Evolutionary conservation across 306 rosid species (phyloP), one percentile per base, ranked within the genome.

Genomic region (Glycine soja): DNA sequence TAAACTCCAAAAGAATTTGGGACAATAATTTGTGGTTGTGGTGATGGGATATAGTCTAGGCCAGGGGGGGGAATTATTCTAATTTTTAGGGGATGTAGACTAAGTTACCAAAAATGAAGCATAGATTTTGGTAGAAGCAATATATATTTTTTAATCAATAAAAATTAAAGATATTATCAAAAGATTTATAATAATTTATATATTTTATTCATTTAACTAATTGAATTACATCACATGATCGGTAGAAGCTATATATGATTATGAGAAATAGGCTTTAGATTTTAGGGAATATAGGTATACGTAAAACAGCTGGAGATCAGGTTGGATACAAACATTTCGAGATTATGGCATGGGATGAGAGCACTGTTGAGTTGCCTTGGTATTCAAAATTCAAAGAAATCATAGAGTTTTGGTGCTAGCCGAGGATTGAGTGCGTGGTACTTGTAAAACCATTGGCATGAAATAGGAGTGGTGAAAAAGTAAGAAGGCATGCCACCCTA

Each of bases 401-500:
- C 12, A 4, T 24, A 30, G 32, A 24, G 74, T 52, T 51, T 72
- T 79, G 59, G 10, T 53, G 65, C 5, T 42, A 43, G 56, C 13
- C 48, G 4, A 30, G 70, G 74, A 6, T 59, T 19, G 63, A 53
- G 57, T 68, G 11, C 36, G 18, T 72, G 72, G 52, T 75, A 79
- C 57, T 78, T 79, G 70, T 52, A 72, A 82, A 77, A 51, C 42
- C 69, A 61, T 15, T 10, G 61, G 65, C 81, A 79, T 51, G 45
- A 79, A 61, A 30, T 57, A 67, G 42, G 50, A 84, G 57, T 58
- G 68, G 72, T 66, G 24, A 50, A 68, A 80, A 85, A 85, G 76
- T 75, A 19, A 45, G 58, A 78, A 82, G 77, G 87, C 89, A 87
- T 84, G 92, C 86, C 85, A 50, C 15, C 59, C 90, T 88, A 77